Conservation (phyloP, 192 early-diverging fungal genomes). For the Mortierella hygrophila region DNA sequence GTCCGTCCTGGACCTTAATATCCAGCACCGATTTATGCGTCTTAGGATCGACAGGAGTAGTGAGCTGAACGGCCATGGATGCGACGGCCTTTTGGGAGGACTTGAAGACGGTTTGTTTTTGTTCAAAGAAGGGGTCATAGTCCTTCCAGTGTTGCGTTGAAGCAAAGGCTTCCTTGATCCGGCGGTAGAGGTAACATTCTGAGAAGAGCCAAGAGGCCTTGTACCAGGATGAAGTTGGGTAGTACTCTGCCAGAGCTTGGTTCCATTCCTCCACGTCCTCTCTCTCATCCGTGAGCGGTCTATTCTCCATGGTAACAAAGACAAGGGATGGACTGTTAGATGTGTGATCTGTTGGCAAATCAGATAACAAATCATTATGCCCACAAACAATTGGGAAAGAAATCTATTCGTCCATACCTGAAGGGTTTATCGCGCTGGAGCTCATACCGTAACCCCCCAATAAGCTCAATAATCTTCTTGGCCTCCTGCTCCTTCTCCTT, state of each 20-base stretch:
- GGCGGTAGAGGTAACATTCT: constrained; percentile 89
- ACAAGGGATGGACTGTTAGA: background rate
- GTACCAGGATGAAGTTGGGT: constrained; percentile 76
- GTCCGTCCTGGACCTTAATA: constrained; percentile 43
- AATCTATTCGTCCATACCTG: constrained; percentile 35
- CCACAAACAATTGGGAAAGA: background rate
- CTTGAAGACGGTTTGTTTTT: constrained; percentile 78
- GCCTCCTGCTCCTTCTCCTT: constrained; percentile 68
- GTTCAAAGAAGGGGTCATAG: constrained; percentile 80
- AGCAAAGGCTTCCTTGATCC: constrained; percentile 72
- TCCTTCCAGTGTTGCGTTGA: constrained; percentile 69
- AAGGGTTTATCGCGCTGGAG: constrained; percentile 74
- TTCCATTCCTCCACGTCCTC: constrained; percentile 79
- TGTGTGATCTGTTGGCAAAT: background rate
- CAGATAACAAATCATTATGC: background rate
- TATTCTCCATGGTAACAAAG: constrained; percentile 9
- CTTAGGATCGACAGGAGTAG: constrained; percentile 28
- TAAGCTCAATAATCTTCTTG: constrained; percentile 71
- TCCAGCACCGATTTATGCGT: constrained; percentile 28
- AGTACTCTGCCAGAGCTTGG: constrained; percentile 64
- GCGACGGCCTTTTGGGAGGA: constrained; percentile 75
- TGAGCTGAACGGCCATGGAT: constrained; percentile 72
- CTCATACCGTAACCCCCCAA: constrained; percentile 81
- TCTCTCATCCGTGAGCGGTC: constrained; percentile 66
- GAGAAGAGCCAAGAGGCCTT: constrained; percentile 83